Conservation (phyloP, 2,329 filamentous ascomycete species). For the Sphaerulina populicola region DNA sequence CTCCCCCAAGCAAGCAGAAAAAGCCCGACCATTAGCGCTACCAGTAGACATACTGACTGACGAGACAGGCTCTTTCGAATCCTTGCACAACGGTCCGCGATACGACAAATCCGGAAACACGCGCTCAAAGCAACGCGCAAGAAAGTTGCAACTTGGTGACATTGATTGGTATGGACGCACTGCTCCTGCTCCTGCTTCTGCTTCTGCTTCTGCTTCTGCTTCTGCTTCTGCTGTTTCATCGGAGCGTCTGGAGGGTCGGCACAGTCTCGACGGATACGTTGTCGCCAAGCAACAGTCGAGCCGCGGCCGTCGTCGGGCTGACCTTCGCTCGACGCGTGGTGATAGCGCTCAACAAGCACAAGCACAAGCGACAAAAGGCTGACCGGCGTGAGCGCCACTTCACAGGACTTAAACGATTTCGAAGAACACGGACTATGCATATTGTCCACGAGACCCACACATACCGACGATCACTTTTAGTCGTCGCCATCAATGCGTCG, state of each 20-base stretch:
- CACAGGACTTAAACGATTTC: conserved; percentile 27
- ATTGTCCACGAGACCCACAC: not conserved
- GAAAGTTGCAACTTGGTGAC: conserved; percentile 90
- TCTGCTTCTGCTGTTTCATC: conserved; percentile 12
- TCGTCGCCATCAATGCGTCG: not conserved
- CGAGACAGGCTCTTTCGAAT: conserved; percentile 30
- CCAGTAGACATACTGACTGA: conserved; percentile 23
- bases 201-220: conserved; percentile 12
- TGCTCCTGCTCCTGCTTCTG: conserved; percentile 14
- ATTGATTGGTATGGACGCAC: conserved; percentile 74
- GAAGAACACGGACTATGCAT: not conserved
- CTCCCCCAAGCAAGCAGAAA: conserved; percentile 4
- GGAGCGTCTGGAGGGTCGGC: conserved; percentile 19
- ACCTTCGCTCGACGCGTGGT: conserved; percentile 11
- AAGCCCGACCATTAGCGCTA: conserved; percentile 7
- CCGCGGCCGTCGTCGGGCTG: conserved; percentile 14
- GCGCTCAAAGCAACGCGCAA: conserved; percentile 68
- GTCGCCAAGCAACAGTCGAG: conserved; percentile 23
- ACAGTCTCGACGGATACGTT: conserved; percentile 27
- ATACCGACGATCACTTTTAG: not conserved
- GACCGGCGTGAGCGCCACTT: conserved; percentile 20
- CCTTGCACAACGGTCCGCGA: conserved; percentile 39
- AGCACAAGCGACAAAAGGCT: conserved; percentile 18
- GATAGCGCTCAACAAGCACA: conserved; percentile 1
- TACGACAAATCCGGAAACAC: conserved; percentile 53